Conservation (phyloP, 1,284 basidiomycete species). For the Kwoniella shivajii region DNA sequence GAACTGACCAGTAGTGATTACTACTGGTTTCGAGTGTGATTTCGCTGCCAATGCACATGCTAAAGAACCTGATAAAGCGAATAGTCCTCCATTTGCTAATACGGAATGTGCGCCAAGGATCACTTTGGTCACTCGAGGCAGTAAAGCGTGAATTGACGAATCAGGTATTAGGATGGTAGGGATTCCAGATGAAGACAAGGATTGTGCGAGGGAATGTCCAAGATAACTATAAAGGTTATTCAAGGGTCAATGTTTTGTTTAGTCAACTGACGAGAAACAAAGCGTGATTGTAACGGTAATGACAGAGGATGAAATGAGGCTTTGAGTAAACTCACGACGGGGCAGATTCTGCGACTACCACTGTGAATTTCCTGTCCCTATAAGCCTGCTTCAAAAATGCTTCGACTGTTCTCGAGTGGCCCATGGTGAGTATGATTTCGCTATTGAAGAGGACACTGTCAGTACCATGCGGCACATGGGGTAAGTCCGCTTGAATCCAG, state of each 20-base stretch:
- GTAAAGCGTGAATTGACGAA: constrained; percentile 89
- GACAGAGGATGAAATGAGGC: not conserved
- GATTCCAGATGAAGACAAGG: constrained; percentile 75
- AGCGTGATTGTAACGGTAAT: not conserved
- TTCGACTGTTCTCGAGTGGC: constrained; percentile 93
- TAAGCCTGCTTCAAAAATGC: constrained; percentile 88
- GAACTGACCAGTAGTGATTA: constrained; percentile 92
- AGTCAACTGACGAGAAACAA: no score
- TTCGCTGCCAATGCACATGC: constrained; percentile 86
- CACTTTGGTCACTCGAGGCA: constrained; percentile 96
- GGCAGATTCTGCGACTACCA: constrained; percentile 92
- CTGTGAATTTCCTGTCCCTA: constrained; percentile 89
- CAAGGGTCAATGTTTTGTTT: not conserved
- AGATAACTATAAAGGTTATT: constrained; percentile 63
- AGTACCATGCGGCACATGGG: no score
- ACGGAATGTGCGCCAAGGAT: constrained; percentile 91
- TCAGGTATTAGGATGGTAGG: constrained; percentile 95
- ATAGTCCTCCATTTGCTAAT: constrained; percentile 93
- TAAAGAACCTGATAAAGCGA: constrained; percentile 81
- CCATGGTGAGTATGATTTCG: constrained; percentile 94
- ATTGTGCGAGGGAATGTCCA: constrained; percentile 81
- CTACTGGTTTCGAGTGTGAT: constrained; percentile 87
- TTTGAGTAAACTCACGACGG: constrained; percentile 67
- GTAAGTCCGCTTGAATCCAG: no score
- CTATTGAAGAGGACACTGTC: constrained; percentile 57